Base-by-base conservation (phyloP, 2,329 filamentous ascomycete species). In the Stemphylium vesicarium region DNA sequence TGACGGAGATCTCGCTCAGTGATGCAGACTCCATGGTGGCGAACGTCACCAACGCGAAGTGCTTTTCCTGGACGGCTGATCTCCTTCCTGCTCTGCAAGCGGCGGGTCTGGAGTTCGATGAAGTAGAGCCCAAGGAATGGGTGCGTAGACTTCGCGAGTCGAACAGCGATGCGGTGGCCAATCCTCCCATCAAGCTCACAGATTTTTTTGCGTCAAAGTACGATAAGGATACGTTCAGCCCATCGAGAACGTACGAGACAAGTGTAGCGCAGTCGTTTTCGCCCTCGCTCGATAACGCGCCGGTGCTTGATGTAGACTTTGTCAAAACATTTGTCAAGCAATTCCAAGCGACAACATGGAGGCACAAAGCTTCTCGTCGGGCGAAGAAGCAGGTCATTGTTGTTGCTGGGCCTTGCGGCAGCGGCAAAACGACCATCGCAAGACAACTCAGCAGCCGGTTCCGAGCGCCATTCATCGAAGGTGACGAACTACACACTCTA, bases 181-280 rank as follows among this genome's bases (percentile, higher is more conserved):
- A 85, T 58, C 82, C 83, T 10, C 77, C 80, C 0, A 76, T 83
- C 58, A 84, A 84, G 65, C 72, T 85, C 1, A 55, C 84, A 1
- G 81, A 83, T 37, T 85, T 83, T 71, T 85, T 84, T 53, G 69
- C 75, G 4, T 71, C 72, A 2, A 84, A 84, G 62, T 85, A 85
- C 57, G 79, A 81, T 42, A 54, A 50, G 2, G 60, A 63, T n/a
- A 37, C 13, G 2, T 64, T 62, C 37, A 42, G 44, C 4, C 51
- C 63, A 29, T 39, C 47, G 2, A 42, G 59, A 16, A 65, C 59
- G 4, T 68, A 65, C 29, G 55, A 63, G 3, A 68, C 64, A 4
- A 41, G 20, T 8, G 40, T 59, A 16, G 64, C 65, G 22, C 39
- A 57, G 4, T 15, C 31, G 1, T 59, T 56, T 29, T 68, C 65